These are phyloP conservation scores for Chlorella sorokiniana DNA, from an alignment of 139 green algal genomes.

Conservation along the genomic window DNA sequence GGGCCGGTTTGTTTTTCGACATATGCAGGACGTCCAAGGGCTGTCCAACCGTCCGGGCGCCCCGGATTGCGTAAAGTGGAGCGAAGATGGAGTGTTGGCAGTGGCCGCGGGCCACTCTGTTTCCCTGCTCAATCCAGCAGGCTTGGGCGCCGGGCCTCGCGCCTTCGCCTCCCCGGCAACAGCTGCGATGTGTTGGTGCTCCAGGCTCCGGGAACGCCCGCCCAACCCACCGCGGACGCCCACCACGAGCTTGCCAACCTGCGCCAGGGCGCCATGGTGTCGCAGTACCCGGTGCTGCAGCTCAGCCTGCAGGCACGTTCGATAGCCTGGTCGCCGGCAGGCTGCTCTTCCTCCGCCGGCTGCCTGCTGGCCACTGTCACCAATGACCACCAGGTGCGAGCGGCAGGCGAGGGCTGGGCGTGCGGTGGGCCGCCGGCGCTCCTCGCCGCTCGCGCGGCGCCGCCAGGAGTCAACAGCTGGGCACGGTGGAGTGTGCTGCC, in stretches of 20 bases:
- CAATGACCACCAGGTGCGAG: constrained; percentile 41
- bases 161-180: constrained; percentile 35
- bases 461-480: too few species aligned
- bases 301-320: background rate
- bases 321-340: constrained; percentile 45
- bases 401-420: background rate
- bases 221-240: background rate
- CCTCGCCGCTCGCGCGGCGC: too few species aligned
- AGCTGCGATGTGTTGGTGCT: background rate
- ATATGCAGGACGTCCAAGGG: background rate
- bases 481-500: too few species aligned
- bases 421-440: too few species aligned
- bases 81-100: constrained; percentile 59
- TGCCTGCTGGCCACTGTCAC: constrained; percentile 50
- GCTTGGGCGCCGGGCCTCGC: constrained; percentile 46
- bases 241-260: constrained; percentile 31
- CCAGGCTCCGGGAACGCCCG: background rate
- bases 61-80: constrained; percentile 49
- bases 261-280: constrained; percentile 9
- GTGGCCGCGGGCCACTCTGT: constrained; percentile 39
- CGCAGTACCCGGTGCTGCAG: constrained; percentile 7
- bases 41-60: background rate
- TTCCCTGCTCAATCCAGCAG: constrained; percentile 42
- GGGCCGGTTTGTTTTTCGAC: too few species aligned
- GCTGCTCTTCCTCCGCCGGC: constrained; percentile 2